A percentile compares a stretch with the other conserved stretches of the same genome.
phyloP scores from a whole-genome alignment of 2,329 filamentous ascomycete species.

The Calonectria crousiana region DNA sequence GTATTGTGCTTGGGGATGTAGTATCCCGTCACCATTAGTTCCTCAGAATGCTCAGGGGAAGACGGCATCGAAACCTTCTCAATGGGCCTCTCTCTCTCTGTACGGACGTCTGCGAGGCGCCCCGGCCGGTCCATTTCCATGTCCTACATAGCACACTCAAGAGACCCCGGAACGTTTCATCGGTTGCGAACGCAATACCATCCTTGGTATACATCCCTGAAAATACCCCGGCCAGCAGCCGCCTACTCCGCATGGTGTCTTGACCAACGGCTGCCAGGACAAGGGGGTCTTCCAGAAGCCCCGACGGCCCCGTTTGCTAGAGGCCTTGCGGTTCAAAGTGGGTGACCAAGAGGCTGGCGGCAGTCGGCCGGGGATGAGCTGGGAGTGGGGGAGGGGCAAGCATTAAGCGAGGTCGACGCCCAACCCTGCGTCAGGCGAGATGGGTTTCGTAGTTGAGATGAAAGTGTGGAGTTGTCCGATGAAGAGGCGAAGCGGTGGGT shows the following conservation, averaged over 20 bases:
- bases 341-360: not conserved
- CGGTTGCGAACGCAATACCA: conserved; percentile 7
- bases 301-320: not conserved
- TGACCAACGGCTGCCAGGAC: not conserved
- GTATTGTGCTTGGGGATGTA: not conserved
- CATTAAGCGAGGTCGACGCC: not conserved
- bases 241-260: not conserved
- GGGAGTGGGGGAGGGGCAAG: not conserved
- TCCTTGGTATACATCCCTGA: conserved; percentile 8
- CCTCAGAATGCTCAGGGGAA: not conserved
- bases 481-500: not conserved
- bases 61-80: not conserved
- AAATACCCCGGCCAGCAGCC: not conserved
- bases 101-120: not conserved
- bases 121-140: not conserved
- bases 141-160: not conserved
- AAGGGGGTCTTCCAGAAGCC: conserved; percentile 5
- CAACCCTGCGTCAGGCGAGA: conserved; percentile 5
- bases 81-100: not conserved
- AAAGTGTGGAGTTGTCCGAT: conserved; percentile 14
- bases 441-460: not conserved
- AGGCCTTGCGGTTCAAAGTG: not conserved
- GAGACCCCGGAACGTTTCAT: conserved; percentile 21
- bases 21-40: not conserved
- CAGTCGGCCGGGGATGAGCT: not conserved